Evolutionary conservation across 2,329 filamentous ascomycete genomes (phyloP).

Genomic region (Cercospora beticola): DNA sequence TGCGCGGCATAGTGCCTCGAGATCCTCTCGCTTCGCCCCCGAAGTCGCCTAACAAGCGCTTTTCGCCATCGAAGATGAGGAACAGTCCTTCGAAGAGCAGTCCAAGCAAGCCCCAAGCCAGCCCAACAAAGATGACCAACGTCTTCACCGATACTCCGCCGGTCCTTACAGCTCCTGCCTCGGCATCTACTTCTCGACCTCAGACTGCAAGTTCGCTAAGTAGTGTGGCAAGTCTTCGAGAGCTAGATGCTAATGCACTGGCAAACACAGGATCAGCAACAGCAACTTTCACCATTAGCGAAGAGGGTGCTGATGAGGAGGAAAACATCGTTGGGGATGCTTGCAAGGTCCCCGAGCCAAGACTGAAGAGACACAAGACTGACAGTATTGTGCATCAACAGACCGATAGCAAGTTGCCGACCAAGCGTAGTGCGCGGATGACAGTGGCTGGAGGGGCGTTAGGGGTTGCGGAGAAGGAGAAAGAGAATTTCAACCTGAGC

Average conservation of each 20-base stretch:
- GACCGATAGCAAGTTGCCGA: slow-evolving; percentile 45
- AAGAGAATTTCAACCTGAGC: slow-evolving; percentile 42
- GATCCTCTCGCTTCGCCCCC: slow-evolving; percentile 31
- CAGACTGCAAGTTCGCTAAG: slow-evolving; percentile 31
- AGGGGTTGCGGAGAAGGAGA: slow-evolving; percentile 35
- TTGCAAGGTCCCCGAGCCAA: slow-evolving; percentile 34
- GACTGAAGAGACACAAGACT: slow-evolving; percentile 49
- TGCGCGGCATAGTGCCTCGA: slow-evolving; percentile 44
- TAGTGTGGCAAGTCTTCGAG: slow-evolving; percentile 40
- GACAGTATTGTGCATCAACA: slow-evolving; percentile 25
- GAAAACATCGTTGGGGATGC: slow-evolving; percentile 2
- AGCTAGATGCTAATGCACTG: slow-evolving; percentile 51
- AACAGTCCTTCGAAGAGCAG: slow-evolving; percentile 26
- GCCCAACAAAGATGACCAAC: slow-evolving; percentile 34
- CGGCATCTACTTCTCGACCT: slow-evolving; percentile 31
- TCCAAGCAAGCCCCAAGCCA: slow-evolving; percentile 31
- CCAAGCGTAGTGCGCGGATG: slow-evolving; percentile 42
- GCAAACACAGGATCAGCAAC: slow-evolving; percentile 25
- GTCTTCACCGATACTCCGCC: slow-evolving; percentile 38
- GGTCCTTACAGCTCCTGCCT: slow-evolving; percentile 21
- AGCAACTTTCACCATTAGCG: slow-evolving; percentile 31
- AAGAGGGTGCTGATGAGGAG: slow-evolving; percentile 30
- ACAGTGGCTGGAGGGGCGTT: slow-evolving; percentile 40
- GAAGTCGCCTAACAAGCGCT: slow-evolving; percentile 38
- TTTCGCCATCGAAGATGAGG: slow-evolving; percentile 29